phyloP scores from a whole-genome alignment of 176 grass and related monocot species.

The Oryza glaberrima region DNA sequence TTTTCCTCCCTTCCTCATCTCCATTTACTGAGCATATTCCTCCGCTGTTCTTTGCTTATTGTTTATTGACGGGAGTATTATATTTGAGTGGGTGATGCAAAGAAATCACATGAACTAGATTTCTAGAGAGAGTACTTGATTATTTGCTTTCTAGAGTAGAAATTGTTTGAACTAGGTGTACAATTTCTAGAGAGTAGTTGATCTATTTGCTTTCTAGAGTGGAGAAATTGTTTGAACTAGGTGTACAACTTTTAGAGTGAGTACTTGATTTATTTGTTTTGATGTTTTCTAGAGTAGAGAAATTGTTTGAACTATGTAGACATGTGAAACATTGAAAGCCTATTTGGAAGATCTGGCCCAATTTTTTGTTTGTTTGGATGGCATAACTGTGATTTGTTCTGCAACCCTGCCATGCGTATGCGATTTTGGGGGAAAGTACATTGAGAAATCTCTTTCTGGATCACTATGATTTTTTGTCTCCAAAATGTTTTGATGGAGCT shows the following conservation, averaged over 20 bases:
- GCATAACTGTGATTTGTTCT: neutral
- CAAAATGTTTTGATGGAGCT: neutral
- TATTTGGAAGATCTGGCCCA: neutral
- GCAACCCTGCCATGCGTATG: neutral
- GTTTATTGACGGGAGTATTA: neutral
- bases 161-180: neutral
- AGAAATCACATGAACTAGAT: neutral
- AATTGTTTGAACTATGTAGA: neutral
- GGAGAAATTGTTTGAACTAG: neutral
- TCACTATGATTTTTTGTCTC: neutral
- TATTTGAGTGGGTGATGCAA: neutral
- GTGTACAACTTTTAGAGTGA: neutral
- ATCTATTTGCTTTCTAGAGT: neutral
- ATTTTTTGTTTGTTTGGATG: neutral
- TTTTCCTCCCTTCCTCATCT: neutral
- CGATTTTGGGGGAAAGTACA: neutral
- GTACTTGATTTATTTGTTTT: neutral
- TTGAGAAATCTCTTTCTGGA: neutral
- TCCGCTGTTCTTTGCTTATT: neutral
- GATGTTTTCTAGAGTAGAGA: neutral
- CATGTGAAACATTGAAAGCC: neutral
- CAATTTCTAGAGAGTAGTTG: neutral
- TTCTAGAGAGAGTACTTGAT: neutral
- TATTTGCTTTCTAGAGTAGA: neutral
- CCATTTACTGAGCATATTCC: slow-evolving; percentile 19